Evolutionary conservation across 2,329 filamentous ascomycete genomes (phyloP), one percentile per base, ranked within the genome.

Genomic region (Fusarium longipes): DNA sequence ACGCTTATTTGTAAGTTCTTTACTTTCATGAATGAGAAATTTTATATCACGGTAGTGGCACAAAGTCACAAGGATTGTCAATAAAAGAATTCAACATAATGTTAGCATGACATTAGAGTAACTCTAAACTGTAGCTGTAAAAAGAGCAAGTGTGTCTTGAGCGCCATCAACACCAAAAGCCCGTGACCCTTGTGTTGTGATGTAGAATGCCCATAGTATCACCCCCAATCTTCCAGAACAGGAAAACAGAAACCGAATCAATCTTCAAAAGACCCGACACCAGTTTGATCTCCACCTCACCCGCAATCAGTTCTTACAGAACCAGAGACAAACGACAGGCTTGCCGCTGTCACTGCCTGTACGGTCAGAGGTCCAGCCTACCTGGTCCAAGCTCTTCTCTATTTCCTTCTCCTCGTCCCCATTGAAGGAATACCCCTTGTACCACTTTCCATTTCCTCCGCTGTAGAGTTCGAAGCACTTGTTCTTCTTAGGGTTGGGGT

Each of bases 301-400:
- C 12, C 24, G 32, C 5, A 9, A 8, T 77, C 66, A 86, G 47
- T 80, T 82, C 74, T 86, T 87, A 18, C 82, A 85, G 54, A 88
- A 79, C 81, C 86, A 90, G 17, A 89, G 65, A 74, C 86, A 89
- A n/a, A 89, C 83, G 5, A 88, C 82, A 0, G 84, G 83, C 75
- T 84, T 85, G 68, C 82, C 79, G 1, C 81, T 81, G 0, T 76
- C 73, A 17, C 80, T 74, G 0, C 86, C 86, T 2, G 80, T 83
- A 10, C 86, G 74, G 3, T 78, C 79, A 18, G 75, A 73, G 35
- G 87, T 84, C 88, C 89, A 91, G 0, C 89, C 89, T 11, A 89
- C 70, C 1, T 87, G 82, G 60, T 77, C 80, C 60, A 91, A 77
- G 1, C 81, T 82, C 79, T 82, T 82, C 64, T 78, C 79, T 65